These are phyloP conservation scores for Pouteria glomerata DNA, from an alignment of 148 eudicot species.

Conservation along the genomic window DNA sequence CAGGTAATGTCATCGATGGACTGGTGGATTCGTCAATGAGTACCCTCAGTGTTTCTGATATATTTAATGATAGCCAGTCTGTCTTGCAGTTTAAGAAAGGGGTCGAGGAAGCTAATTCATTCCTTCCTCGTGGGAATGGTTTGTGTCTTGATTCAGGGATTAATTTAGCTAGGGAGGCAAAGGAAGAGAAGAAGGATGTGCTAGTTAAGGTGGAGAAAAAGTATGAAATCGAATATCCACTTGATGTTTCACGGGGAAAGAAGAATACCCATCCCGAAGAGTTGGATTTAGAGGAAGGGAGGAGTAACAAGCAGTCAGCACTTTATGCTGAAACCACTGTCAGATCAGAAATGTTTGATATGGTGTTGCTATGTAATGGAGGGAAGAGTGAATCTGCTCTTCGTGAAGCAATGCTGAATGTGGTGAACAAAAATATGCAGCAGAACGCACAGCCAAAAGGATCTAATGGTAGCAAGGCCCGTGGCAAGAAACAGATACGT, in stretches of 20 bases:
- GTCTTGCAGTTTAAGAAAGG: constrained; percentile 56
- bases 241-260: constrained; percentile 33
- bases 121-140: too few relatives aligned
- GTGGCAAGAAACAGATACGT: constrained; percentile 43
- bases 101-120: too few relatives aligned
- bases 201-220: constrained; percentile 23
- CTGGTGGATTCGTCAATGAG: constrained; percentile 44
- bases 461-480: constrained; percentile 40
- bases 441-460: constrained; percentile 34
- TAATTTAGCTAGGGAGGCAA: constrained; percentile 16
- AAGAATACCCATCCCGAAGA: constrained; percentile 44
- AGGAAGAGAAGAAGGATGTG: constrained; percentile 3
- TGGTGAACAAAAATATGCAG: constrained; percentile 33
- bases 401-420: constrained; percentile 48
- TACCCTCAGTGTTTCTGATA: constrained; percentile 36
- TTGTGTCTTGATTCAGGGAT: too few relatives aligned
- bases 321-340: constrained; percentile 42
- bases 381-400: constrained; percentile 64
- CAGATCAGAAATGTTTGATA: constrained; percentile 75
- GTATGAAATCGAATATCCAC: constrained; percentile 2
- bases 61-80: constrained; percentile 52
- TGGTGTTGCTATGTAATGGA: constrained; percentile 54
- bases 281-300: constrained; percentile 34
- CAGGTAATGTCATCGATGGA: constrained; percentile 25
- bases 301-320: constrained; percentile 66